Conservation (phyloP, 1,139 yeast genomes). For the Blastobotrys raffinosifermentans region DNA sequence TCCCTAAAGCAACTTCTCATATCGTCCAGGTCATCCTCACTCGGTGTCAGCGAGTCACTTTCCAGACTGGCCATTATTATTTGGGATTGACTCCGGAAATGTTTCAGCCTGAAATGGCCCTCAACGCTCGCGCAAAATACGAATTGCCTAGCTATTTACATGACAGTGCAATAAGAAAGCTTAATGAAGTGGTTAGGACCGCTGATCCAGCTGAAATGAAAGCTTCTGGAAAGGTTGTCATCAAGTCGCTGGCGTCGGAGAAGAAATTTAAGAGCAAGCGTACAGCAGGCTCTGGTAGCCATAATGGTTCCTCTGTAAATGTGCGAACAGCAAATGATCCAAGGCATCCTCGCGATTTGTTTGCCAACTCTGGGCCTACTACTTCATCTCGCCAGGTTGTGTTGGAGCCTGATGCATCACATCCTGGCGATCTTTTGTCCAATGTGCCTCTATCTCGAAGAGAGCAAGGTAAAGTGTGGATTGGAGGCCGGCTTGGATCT, state of each 20-base stretch:
- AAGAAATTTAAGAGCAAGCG: neutral
- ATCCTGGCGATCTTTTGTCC: constrained; percentile 82
- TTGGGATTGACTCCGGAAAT: constrained; percentile 80
- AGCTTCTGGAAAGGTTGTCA: neutral
- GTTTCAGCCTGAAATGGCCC: constrained; percentile 62
- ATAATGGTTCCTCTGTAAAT: neutral
- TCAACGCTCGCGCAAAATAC: constrained; percentile 48
- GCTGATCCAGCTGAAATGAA: constrained; percentile 4
- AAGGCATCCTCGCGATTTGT: neutral
- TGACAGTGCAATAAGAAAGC: constrained; percentile 50
- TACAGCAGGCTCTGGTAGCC: neutral
- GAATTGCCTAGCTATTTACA: constrained; percentile 59
- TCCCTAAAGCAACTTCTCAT: constrained; percentile 88
- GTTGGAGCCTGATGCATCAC: constrained; percentile 49
- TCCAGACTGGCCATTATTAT: constrained; percentile 83
- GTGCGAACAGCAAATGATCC: too few species aligned
- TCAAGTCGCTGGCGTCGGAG: neutral
- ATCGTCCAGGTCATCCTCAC: constrained; percentile 90
- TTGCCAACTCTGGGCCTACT: neutral
- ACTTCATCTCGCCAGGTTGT: constrained; percentile 57
- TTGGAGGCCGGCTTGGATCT: too few species aligned
- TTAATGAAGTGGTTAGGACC: constrained; percentile 27
- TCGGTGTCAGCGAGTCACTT: constrained; percentile 80
- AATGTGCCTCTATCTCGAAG: constrained; percentile 71
- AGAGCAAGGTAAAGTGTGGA: constrained; percentile 20